Base-by-base conservation (phyloP, 345 rosid genomes). In the Sonneratia alba region DNA sequence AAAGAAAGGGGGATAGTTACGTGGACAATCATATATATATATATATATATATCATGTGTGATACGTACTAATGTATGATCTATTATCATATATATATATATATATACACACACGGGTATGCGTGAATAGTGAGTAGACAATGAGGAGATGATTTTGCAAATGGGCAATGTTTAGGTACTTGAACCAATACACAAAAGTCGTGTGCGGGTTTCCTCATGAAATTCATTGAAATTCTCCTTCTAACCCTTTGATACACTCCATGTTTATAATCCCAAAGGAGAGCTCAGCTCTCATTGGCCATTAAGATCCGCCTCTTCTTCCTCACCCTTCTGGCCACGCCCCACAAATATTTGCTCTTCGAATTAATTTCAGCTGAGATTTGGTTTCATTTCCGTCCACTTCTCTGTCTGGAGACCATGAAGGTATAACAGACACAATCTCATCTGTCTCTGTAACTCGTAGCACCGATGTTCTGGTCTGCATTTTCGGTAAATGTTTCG, bases 221-320 rank as follows among this genome's bases (percentile, higher is more conserved):
- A 36, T 48, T 70, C 65, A 70, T 56, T 62, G 53, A 70, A 7
- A 21, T 34, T 7, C 40, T 32, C 70, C 32, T 66, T 43, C 18
- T 19, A 37, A 45, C 13, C 12, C 63, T 69, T 56, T 61, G 14
- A 61, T 24, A n/a, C 2, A 42, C 34, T 55, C 21, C 48, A 37
- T 36, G n/a, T 56, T 53, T 70, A 38, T 40, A 57, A 36, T 70
- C 73, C 73, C 65, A 15, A 42, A 37, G n/a, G 19, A 27, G 57
- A 70, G 48, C 73, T 56, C 48, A 70, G 8, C 59, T 56, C 22
- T 70, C 66, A 70, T 70, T 70, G 45, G 63, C 72, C 34, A 49
- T 70, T 53, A 32, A 27, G 64, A 55, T 70, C 64, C 66, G 27
- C 18, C 18, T 24, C 32, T 10, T 27, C 66, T 12, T 62, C 38